phyloP scores from a whole-genome alignment of 176 grass and related monocot genomes.

The Lolium rigidum region DNA sequence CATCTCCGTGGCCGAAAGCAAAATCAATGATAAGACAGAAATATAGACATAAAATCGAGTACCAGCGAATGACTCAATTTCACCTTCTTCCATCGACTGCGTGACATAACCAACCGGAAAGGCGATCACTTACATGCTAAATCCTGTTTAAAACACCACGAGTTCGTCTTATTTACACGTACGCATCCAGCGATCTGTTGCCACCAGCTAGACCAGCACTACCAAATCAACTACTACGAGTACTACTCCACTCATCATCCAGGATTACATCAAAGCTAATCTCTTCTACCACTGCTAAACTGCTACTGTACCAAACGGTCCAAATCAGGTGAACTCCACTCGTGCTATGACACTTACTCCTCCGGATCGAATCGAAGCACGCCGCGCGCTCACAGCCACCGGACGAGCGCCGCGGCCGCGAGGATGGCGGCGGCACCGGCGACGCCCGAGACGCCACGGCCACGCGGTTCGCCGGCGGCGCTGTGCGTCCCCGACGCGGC shows the following conservation, averaged over 20 bases:
- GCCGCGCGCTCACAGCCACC: slow-evolving; percentile 8
- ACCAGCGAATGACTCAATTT: neutral
- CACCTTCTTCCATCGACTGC: neutral
- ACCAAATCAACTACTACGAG: neutral
- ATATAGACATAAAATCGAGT: neutral
- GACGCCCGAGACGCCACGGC: neutral
- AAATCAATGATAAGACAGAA: neutral
- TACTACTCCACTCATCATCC: neutral
- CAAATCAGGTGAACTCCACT: neutral
- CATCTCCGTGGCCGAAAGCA: neutral
- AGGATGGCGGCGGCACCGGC: slow-evolving; percentile 6
- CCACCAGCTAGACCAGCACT: neutral
- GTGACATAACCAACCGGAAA: neutral
- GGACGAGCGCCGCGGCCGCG: neutral
- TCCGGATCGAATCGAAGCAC: no score
- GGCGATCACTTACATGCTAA: no score
- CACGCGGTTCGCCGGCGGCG: neutral
- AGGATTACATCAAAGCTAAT: neutral
- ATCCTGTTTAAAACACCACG: no score
- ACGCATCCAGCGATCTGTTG: no score
- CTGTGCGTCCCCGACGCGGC: neutral
- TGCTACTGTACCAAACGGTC: neutral
- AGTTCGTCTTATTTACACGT: neutral
- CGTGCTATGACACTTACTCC: neutral
- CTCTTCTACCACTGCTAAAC: neutral